Percentiles rank a stretch among this genome's conserved stretches.
Evolutionary conservation across 345 rosid species (phyloP).

Genomic region (Conringia planisiliqua): DNA sequence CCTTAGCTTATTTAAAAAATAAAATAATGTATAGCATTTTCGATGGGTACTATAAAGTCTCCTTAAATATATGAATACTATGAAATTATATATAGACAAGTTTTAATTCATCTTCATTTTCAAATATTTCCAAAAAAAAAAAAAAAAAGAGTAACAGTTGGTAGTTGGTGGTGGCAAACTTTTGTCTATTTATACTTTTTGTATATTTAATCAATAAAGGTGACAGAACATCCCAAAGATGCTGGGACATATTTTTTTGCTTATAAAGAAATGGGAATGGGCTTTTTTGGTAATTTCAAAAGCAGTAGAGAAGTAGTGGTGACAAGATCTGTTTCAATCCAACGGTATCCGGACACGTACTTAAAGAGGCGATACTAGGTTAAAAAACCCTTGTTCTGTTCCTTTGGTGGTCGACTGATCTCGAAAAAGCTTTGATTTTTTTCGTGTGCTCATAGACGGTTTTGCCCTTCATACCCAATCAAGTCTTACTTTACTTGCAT

Average conservation of each 20-base stretch:
- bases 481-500: not conserved
- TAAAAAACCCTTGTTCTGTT: not conserved
- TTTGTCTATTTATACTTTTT: not conserved
- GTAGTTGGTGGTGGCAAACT: conserved; percentile 18
- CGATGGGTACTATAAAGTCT: too few species aligned
- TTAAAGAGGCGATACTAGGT: conserved; percentile 12
- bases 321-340: conserved; percentile 29
- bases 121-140: not conserved
- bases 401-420: conserved; percentile 17
- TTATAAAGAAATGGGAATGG: not conserved
- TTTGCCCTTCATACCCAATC: not conserved
- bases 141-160: not conserved
- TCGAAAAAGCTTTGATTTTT: not conserved
- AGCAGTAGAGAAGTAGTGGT: conserved; percentile 23
- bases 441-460: not conserved
- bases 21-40: too few species aligned
- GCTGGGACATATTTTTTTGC: conserved; percentile 3
- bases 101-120: not conserved
- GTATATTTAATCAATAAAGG: not conserved
- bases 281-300: conserved; percentile 9
- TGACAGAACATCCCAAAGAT: conserved; percentile 24
- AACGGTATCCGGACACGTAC: not conserved
- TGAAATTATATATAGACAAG: not conserved
- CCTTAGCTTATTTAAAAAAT: too few species aligned
- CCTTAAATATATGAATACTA: too few species aligned